These are phyloP conservation scores for Phytophthora sp. DNA, from an alignment of 352 stramenopile genomes.

Conservation along the genomic window DNA sequence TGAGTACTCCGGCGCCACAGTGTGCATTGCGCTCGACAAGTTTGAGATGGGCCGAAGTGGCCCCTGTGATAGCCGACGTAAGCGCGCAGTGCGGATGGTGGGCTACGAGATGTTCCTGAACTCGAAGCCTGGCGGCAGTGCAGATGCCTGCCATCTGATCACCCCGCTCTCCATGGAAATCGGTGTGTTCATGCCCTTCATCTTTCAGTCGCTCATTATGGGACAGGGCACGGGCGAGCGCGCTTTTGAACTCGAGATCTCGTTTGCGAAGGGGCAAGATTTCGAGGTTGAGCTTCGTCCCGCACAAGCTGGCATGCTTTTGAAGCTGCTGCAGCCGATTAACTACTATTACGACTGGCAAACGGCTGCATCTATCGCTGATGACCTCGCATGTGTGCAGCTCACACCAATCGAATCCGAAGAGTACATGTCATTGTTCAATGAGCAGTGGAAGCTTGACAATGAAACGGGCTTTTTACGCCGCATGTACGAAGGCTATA, in stretches of 20 bases:
- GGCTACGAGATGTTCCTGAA: constrained; percentile 81
- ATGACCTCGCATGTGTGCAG: constrained; percentile 72
- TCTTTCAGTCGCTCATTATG: constrained; percentile 73
- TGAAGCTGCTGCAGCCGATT: constrained; percentile 63
- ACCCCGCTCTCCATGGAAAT: constrained; percentile 64
- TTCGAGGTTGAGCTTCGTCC: constrained; percentile 67
- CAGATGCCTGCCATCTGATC: constrained; percentile 56
- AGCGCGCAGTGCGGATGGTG: constrained; percentile 55
- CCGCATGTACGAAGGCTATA: constrained; percentile 47
- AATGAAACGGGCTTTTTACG: constrained; percentile 51
- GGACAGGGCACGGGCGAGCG: constrained; percentile 41
- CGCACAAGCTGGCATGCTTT: constrained; percentile 62
- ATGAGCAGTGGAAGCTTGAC: constrained; percentile 60
- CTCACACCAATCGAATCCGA: constrained; percentile 45
- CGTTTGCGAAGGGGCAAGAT: constrained; percentile 36
- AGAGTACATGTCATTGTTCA: constrained; percentile 70
- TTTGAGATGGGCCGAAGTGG: constrained; percentile 63
- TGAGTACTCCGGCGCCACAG: constrained; percentile 53
- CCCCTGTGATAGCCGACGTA: constrained; percentile 32
- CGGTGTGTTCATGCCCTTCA: constrained; percentile 59
- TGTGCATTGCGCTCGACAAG: constrained; percentile 64
- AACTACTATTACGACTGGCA: constrained; percentile 78
- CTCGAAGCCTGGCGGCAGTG: constrained; percentile 33
- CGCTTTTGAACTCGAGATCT: constrained; percentile 59
- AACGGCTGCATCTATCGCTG: constrained; percentile 53